Evolutionary conservation across 108 stramenopile genomes (phyloP), one percentile per base, ranked within the genome.

Genomic region (Aureococcus anophagefferens): DNA sequence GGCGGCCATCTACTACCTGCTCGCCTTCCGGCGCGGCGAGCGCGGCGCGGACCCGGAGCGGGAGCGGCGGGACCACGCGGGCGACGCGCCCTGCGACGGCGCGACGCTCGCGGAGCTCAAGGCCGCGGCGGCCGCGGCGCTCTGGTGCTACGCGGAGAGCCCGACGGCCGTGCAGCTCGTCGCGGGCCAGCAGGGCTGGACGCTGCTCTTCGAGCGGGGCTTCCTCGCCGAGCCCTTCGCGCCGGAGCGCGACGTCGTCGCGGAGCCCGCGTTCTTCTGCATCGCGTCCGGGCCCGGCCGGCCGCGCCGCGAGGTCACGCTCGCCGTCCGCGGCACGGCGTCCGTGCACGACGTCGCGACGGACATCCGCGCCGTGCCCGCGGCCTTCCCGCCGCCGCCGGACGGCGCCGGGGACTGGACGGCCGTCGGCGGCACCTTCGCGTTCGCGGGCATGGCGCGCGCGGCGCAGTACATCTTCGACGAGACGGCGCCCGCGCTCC

Each of bases 1-100:
- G 68, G 96, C 94, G 37, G 94, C 94, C 35, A 94, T 97, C 71
- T 97, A 93, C 75, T 97, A 97, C 83, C 89, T 91, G 34, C 74
- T 97, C 46, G 96, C 93, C 18, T 86, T 91, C 78, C 89, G 90
- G 74, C 83, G 93, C 46, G 91, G 91, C 37, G 84, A 92, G 82
- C 68, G 95, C 29, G 95, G 93, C 15, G 33, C 90, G 46, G 69
- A 85, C 46, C 94, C 94, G 13, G 91, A 94, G 62, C 78, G 85
- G 37, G 96, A 96, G 74, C 79, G 91, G 64, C 63, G 77, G 30
- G 28, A 11, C 46, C 37, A n/a, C 46, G 68, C 91, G 13, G 91
- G 89, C 29, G 89, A 89, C 64, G 86, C 89, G 31, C 75, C 78
- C 30, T 81, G 89, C 4, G 67, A 89, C n/a, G 90, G 89, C 70